Conservation (phyloP, 2,329 filamentous ascomycete genomes). For the Xylariaceae sp. region DNA sequence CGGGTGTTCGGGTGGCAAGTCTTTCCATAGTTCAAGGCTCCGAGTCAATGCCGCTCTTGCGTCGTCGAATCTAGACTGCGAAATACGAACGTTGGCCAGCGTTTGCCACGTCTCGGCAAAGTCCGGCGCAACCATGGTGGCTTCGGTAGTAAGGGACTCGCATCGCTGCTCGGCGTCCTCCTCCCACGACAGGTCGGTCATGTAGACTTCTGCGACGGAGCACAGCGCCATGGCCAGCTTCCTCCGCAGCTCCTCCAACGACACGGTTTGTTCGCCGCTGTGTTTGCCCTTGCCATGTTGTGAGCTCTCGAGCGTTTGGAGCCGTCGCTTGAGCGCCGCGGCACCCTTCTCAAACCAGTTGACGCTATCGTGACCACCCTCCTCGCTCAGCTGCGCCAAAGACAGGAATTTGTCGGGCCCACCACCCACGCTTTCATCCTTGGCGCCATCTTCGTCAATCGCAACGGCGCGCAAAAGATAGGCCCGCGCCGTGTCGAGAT, state of each 20-base stretch:
- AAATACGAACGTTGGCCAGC: slow-evolving; percentile 88
- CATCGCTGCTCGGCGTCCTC: slow-evolving; percentile 84
- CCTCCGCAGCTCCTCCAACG: slow-evolving; percentile 64
- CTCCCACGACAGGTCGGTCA: slow-evolving; percentile 96
- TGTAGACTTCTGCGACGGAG: slow-evolving; percentile 93
- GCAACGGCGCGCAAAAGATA: slow-evolving; percentile 70
- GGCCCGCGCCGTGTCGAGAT: slow-evolving; percentile 67
- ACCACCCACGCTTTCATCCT: slow-evolving; percentile 68
- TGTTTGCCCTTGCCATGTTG: slow-evolving; percentile 23
- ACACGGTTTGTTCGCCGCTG: slow-evolving; percentile 34
- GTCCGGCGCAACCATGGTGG: slow-evolving; percentile 75
- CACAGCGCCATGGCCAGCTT: slow-evolving; percentile 91
- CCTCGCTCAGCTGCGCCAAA: slow-evolving; percentile 81
- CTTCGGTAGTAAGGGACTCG: slow-evolving; percentile 85
- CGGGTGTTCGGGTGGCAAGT: slow-evolving; percentile 67
- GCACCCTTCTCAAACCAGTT: slow-evolving; percentile 68
- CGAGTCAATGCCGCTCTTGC: slow-evolving; percentile 72
- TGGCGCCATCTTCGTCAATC: slow-evolving; percentile 70
- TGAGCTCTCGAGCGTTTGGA: slow-evolving; percentile 57
- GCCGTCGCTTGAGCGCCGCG: slow-evolving; percentile 64
- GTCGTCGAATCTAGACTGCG: slow-evolving; percentile 74
- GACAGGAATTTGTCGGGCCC: slow-evolving; percentile 93
- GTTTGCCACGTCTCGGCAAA: slow-evolving; percentile 92
- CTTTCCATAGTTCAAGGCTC: slow-evolving; percentile 80
- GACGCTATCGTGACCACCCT: slow-evolving; percentile 63